Percentiles rank a stretch among this genome's conserved stretches.
Conservation (phyloP, 495 filamentous ascomycete genomes). For the Amniculicola lignicola region DNA sequence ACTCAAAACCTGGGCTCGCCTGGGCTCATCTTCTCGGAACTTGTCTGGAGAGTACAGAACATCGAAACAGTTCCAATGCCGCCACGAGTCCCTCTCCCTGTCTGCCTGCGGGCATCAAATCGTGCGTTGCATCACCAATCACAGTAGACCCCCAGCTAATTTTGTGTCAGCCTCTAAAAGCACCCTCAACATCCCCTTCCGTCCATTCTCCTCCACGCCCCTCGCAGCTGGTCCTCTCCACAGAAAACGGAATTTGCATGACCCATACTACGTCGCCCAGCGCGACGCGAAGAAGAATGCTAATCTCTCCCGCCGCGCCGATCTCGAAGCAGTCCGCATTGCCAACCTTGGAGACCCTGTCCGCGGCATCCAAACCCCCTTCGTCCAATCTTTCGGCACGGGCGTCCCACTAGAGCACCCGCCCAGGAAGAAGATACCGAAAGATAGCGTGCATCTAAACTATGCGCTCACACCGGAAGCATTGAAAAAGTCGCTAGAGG, state of each 20-base stretch:
- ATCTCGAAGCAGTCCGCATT: slow-evolving; percentile 59
- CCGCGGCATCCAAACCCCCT: slow-evolving; percentile 71
- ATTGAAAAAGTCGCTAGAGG: slow-evolving; percentile 59
- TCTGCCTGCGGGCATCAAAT: slow-evolving; percentile 60
- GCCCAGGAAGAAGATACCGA: slow-evolving; percentile 15
- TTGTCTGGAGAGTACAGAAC: background rate
- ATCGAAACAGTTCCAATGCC: slow-evolving; percentile 56
- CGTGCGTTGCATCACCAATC: slow-evolving; percentile 45
- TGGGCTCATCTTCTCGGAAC: too few species aligned
- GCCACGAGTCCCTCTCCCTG: slow-evolving; percentile 64
- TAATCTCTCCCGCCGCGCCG: slow-evolving; percentile 69
- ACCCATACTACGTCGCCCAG: slow-evolving; percentile 68
- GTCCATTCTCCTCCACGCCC: slow-evolving; percentile 49
- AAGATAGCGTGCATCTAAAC: slow-evolving; percentile 57
- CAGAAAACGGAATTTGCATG: slow-evolving; percentile 48
- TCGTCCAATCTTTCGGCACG: slow-evolving; percentile 75
- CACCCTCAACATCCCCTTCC: slow-evolving; percentile 36
- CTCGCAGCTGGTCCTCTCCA: slow-evolving; percentile 19
- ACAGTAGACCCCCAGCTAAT: slow-evolving; percentile 6
- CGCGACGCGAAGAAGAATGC: slow-evolving; percentile 73
- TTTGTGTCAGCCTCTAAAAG: background rate
- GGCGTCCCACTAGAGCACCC: slow-evolving; percentile 40
- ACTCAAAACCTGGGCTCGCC: too few species aligned
- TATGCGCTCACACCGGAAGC: slow-evolving; percentile 66
- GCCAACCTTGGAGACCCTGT: slow-evolving; percentile 70